A percentile compares a stretch with the other conserved stretches of the same genome.
Conservation (phyloP, 73 alveolate species). For the Paramecium primaurelia region DNA sequence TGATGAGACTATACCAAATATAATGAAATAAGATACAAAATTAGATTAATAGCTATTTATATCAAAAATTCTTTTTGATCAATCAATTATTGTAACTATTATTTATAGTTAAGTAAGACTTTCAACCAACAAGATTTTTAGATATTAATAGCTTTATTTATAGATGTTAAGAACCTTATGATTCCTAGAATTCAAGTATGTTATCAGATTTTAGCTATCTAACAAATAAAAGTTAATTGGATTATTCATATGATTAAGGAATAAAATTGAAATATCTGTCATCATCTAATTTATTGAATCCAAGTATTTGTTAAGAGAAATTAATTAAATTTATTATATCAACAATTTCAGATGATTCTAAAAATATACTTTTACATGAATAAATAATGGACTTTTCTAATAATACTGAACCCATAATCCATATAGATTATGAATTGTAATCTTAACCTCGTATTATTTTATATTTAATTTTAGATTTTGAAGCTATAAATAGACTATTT, state of each 20-base stretch:
- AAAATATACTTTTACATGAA: background rate
- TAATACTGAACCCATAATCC: background rate
- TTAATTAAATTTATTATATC: background rate
- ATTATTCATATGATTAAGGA: background rate
- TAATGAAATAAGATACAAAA: background rate
- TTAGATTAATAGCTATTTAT: background rate
- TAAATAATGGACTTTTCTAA: background rate
- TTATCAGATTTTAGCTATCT: background rate
- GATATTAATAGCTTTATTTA: background rate
- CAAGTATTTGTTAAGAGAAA: background rate
- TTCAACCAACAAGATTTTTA: background rate
- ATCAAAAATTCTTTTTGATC: background rate
- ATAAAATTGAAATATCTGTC: background rate
- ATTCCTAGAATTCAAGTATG: background rate
- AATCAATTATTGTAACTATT: background rate
- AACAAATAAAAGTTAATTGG: background rate
- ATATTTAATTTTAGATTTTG: background rate
- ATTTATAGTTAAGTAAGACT: constrained; percentile 3
- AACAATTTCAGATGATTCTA: background rate
- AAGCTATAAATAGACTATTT: background rate
- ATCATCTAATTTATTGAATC: background rate
- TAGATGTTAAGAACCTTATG: background rate
- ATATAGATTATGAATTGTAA: background rate
- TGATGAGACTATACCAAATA: background rate
- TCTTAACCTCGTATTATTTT: background rate